Conservation (phyloP, 352 stramenopile species). For the Phytophthora idaei region DNA sequence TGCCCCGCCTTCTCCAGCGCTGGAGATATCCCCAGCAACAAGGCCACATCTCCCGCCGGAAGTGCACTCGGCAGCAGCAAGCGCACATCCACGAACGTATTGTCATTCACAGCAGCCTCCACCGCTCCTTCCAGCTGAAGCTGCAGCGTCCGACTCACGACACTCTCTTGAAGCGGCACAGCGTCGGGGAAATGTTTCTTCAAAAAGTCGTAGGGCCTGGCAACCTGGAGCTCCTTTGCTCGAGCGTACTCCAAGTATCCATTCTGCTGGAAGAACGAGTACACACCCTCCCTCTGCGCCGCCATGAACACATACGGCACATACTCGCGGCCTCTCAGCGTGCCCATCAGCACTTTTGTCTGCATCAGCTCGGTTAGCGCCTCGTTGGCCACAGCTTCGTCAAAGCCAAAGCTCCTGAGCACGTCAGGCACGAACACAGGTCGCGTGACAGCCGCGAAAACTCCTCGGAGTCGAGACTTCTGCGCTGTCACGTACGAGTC, state of each 20-base stretch:
- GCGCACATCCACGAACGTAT: slow-evolving; percentile 64
- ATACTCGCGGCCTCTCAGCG: slow-evolving; percentile 73
- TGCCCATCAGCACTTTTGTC: slow-evolving; percentile 60
- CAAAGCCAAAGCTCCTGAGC: slow-evolving; percentile 55
- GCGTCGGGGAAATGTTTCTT: slow-evolving; percentile 73
- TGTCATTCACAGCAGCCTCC: slow-evolving; percentile 73
- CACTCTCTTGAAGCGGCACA: slow-evolving; percentile 63
- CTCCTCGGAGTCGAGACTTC: slow-evolving; percentile 65
- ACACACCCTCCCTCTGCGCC: slow-evolving; percentile 74
- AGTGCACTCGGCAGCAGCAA: slow-evolving; percentile 70
- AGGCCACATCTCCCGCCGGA: slow-evolving; percentile 40
- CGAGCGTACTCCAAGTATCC: slow-evolving; percentile 72
- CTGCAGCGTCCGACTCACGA: slow-evolving; percentile 65
- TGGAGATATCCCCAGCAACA: slow-evolving; percentile 58
- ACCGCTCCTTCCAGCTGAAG: slow-evolving; percentile 76
- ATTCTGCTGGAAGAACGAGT: slow-evolving; percentile 89
- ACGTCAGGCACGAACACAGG: slow-evolving; percentile 78
- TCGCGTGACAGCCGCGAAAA: slow-evolving; percentile 65
- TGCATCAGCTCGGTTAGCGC: slow-evolving; percentile 62
- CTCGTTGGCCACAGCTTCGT: slow-evolving; percentile 71
- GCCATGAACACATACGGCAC: slow-evolving; percentile 82
- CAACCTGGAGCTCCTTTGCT: slow-evolving; percentile 64
- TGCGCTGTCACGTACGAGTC: slow-evolving; percentile 74
- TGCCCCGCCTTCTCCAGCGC: slow-evolving; percentile 34
- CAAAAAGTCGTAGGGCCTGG: slow-evolving; percentile 75